Conservation (phyloP, 768 basidiomycete species). For the Tremella mesenterica region DNA sequence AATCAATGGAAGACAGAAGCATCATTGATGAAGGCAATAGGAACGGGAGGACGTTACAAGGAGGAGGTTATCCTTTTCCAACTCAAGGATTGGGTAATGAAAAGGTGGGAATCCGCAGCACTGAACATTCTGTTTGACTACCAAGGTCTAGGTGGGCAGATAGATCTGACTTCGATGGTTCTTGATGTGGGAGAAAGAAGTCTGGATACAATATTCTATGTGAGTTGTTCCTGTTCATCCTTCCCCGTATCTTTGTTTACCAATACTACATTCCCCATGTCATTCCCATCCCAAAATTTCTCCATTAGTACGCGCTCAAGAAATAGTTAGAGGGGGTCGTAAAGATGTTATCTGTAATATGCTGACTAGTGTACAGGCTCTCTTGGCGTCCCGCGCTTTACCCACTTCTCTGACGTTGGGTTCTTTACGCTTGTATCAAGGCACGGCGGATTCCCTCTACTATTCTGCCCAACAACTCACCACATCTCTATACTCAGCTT, state of each 20-base stretch:
- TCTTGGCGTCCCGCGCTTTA: slow-evolving; percentile 63
- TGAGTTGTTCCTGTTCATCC: no score
- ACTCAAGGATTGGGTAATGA: slow-evolving; percentile 73
- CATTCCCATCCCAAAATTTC: neutral
- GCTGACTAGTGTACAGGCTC: slow-evolving; percentile 51
- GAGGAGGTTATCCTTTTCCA: slow-evolving; percentile 75
- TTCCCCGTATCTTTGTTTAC: neutral
- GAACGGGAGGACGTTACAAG: slow-evolving; percentile 65
- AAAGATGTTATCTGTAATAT: neutral
- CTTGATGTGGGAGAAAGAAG: no score
- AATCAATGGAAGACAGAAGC: slow-evolving; percentile 46
- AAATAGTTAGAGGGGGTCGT: neutral
- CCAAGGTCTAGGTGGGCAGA: no score
- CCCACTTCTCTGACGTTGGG: slow-evolving; percentile 67
- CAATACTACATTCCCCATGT: no score
- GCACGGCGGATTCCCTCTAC: slow-evolving; percentile 63
- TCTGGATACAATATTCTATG: slow-evolving; percentile 26
- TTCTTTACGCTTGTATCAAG: slow-evolving; percentile 71
- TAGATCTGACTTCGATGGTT: no score
- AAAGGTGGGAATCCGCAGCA: slow-evolving; percentile 68
- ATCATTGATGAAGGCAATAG: slow-evolving; percentile 60
- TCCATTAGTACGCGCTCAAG: no score
- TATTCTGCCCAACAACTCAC: slow-evolving; percentile 58
- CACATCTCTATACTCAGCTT: slow-evolving; percentile 62
- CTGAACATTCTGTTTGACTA: no score